Conservation (phyloP, 495 filamentous ascomycete species). For the Neurospora intermedia region DNA sequence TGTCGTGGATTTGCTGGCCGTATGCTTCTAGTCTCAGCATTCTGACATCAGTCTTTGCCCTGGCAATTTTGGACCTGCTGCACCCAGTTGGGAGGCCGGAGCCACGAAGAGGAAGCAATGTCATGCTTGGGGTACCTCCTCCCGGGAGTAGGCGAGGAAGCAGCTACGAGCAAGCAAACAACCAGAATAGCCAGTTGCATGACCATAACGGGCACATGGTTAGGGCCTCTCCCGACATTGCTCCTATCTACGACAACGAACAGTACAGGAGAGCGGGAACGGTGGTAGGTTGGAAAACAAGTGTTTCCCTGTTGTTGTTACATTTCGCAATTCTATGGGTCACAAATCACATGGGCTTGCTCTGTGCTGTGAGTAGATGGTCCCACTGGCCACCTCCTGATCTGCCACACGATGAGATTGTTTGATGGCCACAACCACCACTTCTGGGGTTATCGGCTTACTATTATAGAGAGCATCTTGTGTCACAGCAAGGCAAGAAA, state of each 20-base stretch:
- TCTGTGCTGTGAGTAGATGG: constrained; percentile 32
- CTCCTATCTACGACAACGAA: not conserved
- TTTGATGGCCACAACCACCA: not conserved
- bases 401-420: not conserved
- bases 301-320: constrained; percentile 23
- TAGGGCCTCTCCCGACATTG: not conserved
- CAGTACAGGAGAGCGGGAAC: not conserved
- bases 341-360: constrained; percentile 20
- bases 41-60: constrained; percentile 22
- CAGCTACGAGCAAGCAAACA: not conserved
- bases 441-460: not conserved
- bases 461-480: not conserved
- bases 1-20: constrained; percentile 34
- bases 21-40: constrained; percentile 27
- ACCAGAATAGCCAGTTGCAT: not conserved
- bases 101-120: constrained; percentile 1
- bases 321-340: constrained; percentile 31
- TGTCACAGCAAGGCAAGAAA: not conserved
- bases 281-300: constrained; percentile 27
- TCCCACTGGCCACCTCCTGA: constrained; percentile 18
- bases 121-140: not conserved
- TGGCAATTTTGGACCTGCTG: constrained; percentile 32
- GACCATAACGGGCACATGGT: not conserved
- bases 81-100: constrained; percentile 6
- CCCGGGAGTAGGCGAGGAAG: not conserved